Percentiles rank a stretch among this genome's conserved stretches.
Conservation (phyloP, 2,329 filamentous ascomycete species). For the Arthrobotrys sphaeroides region DNA sequence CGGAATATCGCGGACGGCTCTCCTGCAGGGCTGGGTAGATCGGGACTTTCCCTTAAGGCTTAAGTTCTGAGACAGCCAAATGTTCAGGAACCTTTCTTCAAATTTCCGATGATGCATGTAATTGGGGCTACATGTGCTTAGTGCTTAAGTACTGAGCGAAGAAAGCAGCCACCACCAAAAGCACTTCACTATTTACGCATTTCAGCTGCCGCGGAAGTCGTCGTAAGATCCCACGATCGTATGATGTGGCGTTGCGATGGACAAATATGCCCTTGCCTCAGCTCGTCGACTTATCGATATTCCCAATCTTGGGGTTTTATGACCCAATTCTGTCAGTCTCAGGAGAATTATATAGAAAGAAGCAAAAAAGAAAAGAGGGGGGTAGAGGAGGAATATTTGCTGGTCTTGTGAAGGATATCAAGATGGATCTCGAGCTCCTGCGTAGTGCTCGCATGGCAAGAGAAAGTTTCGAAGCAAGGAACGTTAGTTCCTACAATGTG, state of each 20-base stretch:
- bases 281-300: slow-evolving; percentile 2
- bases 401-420: too few species aligned
- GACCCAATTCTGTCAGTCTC: neutral
- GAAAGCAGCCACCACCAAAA: too few species aligned
- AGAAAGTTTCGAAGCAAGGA: slow-evolving; percentile 44
- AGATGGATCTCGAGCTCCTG: too few species aligned
- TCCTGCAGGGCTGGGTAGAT: slow-evolving; percentile 24
- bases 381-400: neutral
- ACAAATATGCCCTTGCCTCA: slow-evolving; percentile 17
- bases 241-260: slow-evolving; percentile 16
- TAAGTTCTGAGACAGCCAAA: slow-evolving; percentile 36
- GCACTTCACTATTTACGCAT: too few species aligned
- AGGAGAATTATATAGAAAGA: slow-evolving; percentile 7
- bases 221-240: neutral
- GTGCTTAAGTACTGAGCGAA: too few species aligned
- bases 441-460: slow-evolving; percentile 7
- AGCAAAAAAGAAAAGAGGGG: neutral
- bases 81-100: neutral
- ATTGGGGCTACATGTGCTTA: neutral
- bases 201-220: neutral
- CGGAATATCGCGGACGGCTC: slow-evolving; percentile 10
- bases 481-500: slow-evolving; percentile 18
- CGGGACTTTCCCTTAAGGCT: slow-evolving; percentile 31
- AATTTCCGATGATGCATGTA: slow-evolving; percentile 25
- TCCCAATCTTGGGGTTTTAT: slow-evolving; percentile 7